Base-by-base conservation (phyloP, 2,329 filamentous ascomycete species). In the Beauveria rudraprayagi region DNA sequence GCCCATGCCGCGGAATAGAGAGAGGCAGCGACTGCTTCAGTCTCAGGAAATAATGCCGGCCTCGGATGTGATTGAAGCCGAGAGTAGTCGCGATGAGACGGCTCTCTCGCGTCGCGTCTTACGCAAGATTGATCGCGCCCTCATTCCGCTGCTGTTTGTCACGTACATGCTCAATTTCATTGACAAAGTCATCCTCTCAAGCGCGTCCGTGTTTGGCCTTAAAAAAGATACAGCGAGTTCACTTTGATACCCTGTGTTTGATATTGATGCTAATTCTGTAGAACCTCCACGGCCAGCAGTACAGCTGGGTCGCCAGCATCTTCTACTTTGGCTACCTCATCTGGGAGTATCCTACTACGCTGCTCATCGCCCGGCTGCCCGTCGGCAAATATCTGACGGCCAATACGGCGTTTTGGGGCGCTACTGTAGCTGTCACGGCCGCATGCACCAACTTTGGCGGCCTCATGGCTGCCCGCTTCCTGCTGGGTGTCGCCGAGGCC, bases 101-200 rank as follows among this genome's bases (percentile, higher is more conserved):
- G 63, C 64, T 22, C 61, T 66, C 56, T 68, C 67, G 10, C 73
- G 71, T 47, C 70, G 68, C 8, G 76, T 84, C 3, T 62, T 85
- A 56, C 73, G 76, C 28, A 84, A 84, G 69, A 84, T 86, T 62
- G 84, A 86, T 67, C 72, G 70, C 64, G 72, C 73, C 14, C 71
- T 86, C 10, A 78, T 86, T 5, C 82, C 83, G 0, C 70, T 86
- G 11, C 70, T 86, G 10, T 84, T 85, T 63, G 65, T 80, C 47
- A 83, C 80, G 0, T 86, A 86, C 66, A 80, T 80, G 72, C 69
- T 86, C 63, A 83, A 84, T 66, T 85, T 85, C 61, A 83, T 86
- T 75, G 83, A 86, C 69, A 86, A 86, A 67, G 78, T 78, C 0
- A 82, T 82, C 61, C 67, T 84, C 1, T 81, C 80, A 0, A 82